Evolutionary conservation across 2,329 filamentous ascomycete genomes (phyloP), one percentile per base, ranked within the genome.

Genomic region (Pseudogymnoascus sp.): DNA sequence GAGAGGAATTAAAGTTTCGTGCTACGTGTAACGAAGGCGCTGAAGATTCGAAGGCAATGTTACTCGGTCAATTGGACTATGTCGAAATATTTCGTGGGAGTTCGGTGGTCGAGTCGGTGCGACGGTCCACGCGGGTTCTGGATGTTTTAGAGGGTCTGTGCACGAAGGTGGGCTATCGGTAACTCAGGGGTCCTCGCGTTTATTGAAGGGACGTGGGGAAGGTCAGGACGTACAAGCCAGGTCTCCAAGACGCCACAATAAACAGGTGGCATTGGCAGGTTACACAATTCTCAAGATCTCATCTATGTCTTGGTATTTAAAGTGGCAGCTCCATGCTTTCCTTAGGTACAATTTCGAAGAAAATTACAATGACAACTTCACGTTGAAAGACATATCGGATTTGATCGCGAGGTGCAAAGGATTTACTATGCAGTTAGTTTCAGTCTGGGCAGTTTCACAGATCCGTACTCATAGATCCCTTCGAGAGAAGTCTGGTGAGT

Each of bases 81-180:
- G 45, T 18, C 45, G 45, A 55, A 55, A 29, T 55, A 18, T 55
- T 21, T 55, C 29, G 29, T 13, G n/a, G 29, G 15, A 21, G 48
- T 55, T 15, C 15, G 29, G 29, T 55, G n/a, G 48, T 55, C 21
- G 29, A 55, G 35, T 55, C 29, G 4, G 48, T 55, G 48, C n/a
- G 29, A 55, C 48, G 5, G 48, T 55, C 29, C 48, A 55, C 29
- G 29, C n/a, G 48, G 48, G 48, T 55, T 55, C 48, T 55, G 29
- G 48, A 33, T 55, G 48, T 55, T 55, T 55, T 35, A 55, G 29
- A 35, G 29, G 48, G 48, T 55, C 48, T 55, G 48, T 55, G 48
- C 48, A 55, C 48, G 15, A 55, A 21, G 48, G 48, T 35, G 48
- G 48, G 48, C 15, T 33, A 55, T 55, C 48, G 10, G n/a, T 15